Percentiles rank a stretch among this genome's conserved stretches.
These are phyloP conservation scores for Pyricularia pennisetigena DNA, from an alignment of 2,329 filamentous ascomycete genomes.

Conservation along the genomic window DNA sequence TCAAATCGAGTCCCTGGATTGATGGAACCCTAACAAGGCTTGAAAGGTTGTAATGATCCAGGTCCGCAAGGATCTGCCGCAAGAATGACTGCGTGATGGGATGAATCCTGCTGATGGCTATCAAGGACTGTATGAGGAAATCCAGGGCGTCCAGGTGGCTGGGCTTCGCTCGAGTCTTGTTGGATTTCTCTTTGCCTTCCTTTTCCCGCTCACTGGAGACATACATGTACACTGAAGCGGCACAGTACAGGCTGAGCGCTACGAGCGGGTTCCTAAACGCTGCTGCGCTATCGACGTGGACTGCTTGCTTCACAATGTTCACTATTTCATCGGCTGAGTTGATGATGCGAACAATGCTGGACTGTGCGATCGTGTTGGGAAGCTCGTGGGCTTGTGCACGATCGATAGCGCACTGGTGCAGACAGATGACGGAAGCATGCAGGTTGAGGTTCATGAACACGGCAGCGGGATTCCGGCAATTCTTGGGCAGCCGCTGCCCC, in stretches of 20 bases:
- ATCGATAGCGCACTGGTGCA: conserved; percentile 82
- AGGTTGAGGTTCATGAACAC: conserved; percentile 73
- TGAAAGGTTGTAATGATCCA: conserved; percentile 43
- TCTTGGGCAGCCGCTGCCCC: conserved; percentile 56
- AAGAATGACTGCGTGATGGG: conserved; percentile 73
- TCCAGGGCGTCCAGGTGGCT: conserved; percentile 41
- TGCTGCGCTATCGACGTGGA: not conserved
- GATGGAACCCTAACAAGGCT: conserved; percentile 13
- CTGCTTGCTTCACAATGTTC: conserved; percentile 58
- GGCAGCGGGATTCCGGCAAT: conserved; percentile 53
- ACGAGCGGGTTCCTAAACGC: conserved; percentile 65
- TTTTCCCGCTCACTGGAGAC: conserved; percentile 75
- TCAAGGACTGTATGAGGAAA: conserved; percentile 71
- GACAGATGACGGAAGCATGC: conserved; percentile 77
- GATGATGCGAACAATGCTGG: conserved; percentile 63
- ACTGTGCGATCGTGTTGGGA: conserved; percentile 52
- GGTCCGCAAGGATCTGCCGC: conserved; percentile 75
- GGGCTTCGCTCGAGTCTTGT: not conserved
- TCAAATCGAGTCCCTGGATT: conserved; percentile 17
- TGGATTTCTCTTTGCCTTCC: conserved; percentile 21
- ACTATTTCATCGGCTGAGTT: conserved; percentile 78
- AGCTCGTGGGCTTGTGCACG: conserved; percentile 67
- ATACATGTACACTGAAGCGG: conserved; percentile 45
- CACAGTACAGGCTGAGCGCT: conserved; percentile 77
- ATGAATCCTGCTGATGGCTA: conserved; percentile 63